phyloP scores from a whole-genome alignment of 345 rosid genomes.

The Gossypium anomalum region DNA sequence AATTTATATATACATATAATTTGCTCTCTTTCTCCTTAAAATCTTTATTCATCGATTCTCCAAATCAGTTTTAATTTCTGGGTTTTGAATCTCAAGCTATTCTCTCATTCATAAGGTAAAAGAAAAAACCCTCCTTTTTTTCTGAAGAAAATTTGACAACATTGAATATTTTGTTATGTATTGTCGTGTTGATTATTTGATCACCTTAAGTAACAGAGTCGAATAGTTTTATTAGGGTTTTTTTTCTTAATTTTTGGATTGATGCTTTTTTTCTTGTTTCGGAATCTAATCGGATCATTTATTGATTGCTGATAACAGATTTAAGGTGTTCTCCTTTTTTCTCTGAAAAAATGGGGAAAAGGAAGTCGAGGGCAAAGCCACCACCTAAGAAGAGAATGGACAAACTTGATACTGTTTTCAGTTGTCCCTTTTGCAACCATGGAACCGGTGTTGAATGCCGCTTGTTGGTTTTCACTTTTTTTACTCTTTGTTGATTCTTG shows the following conservation, averaged over 20 bases:
- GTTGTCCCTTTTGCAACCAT: conserved; percentile 33
- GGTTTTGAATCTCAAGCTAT: neutral
- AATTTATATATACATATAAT: no score
- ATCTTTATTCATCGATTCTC: neutral
- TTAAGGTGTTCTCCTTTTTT: neutral
- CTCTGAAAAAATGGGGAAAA: conserved; percentile 61
- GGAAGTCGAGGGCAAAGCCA: conserved; percentile 95
- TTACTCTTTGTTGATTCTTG: neutral
- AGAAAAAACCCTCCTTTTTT: neutral
- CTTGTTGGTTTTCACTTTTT: conserved; percentile 39
- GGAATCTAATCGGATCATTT: neutral
- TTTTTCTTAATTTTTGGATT: neutral
- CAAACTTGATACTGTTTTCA: conserved; percentile 15
- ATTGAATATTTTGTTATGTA: neutral
- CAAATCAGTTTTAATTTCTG: neutral
- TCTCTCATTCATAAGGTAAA: neutral
- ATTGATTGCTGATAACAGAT: neutral
- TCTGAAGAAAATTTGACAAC: neutral
- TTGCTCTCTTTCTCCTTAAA: neutral
- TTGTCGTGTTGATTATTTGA: neutral
- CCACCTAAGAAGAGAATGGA: conserved; percentile 87
- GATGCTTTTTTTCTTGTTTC: neutral
- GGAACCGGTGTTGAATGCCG: conserved; percentile 86
- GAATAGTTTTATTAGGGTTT: neutral
- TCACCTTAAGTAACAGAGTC: neutral